Conservation (phyloP, 306 rosid genomes). For the Neltuma alba region DNA sequence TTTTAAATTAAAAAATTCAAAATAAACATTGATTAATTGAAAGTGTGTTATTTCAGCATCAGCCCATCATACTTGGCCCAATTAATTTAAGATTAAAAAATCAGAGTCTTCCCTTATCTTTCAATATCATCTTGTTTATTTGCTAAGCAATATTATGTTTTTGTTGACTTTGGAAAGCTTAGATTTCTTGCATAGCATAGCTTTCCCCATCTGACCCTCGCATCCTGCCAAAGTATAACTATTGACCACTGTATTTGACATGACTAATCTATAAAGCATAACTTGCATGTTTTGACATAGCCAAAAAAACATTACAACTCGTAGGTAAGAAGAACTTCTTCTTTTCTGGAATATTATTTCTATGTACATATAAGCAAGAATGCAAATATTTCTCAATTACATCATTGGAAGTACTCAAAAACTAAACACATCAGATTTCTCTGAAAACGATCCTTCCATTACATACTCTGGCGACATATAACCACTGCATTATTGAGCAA, state of each 20-base stretch:
- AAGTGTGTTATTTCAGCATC: too few species aligned
- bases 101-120: too few species aligned
- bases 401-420: slow-evolving; percentile 29
- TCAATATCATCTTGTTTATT: too few species aligned
- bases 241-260: background rate
- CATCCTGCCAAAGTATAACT: background rate
- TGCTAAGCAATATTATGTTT: too few species aligned
- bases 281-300: background rate
- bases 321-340: background rate
- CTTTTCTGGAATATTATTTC: background rate
- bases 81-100: too few species aligned
- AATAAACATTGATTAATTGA: too few species aligned
- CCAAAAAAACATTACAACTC: background rate
- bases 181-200: background rate
- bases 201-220: background rate
- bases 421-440: slow-evolving; percentile 45
- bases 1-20: too few species aligned
- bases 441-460: slow-evolving; percentile 28
- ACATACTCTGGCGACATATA: slow-evolving; percentile 45
- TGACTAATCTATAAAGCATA: background rate
- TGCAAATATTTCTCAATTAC: background rate
- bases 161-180: background rate
- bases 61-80: background rate
- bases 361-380: background rate
- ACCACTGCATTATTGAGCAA: slow-evolving; percentile 29